Evolutionary conservation across 2,329 filamentous ascomycete genomes (phyloP), one percentile per base, ranked within the genome.

Genomic region (Ophiobolus disseminans): DNA sequence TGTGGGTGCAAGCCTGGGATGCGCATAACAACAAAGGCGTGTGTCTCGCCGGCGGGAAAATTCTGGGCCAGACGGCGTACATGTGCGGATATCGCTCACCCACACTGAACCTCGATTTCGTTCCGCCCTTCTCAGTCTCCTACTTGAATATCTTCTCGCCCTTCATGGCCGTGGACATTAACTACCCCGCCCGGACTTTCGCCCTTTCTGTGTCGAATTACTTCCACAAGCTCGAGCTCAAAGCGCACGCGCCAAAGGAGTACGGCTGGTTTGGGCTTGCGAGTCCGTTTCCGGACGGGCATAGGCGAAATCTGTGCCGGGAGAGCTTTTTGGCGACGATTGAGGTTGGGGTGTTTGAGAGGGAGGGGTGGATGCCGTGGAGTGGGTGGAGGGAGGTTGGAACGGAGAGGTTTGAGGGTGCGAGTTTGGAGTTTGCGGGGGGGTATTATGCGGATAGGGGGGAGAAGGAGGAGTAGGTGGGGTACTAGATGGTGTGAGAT

Each of bases 351-450:
- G 62, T 79, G 1, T 78, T 62, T 35, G 62, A 75, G 57, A 70
- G 72, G 55, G 57, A 63, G 5, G 73, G 72, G 22, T 63, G 63
- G 61, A 57, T 61, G 62, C 68, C 70, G 3, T 63, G 62, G 21
- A 57, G 61, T 45, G 46, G 22, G 19, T 80, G 78, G 78, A 65
- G 60, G 40, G 52, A 74, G 50, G 55, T 77, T 0, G 63, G 66
- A 39, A 68, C 65, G 48, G 75, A 77, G 38, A 59, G 43, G 32
- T 80, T 79, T 52, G 70, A 76, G 38, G 61, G 66, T 9, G 75
- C 68, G 20, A 77, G 77, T 62, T 48, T 81, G 46, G 78, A 81
- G 51, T 81, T 80, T 68, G 78, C 78, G 0, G 78, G 76, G 0
- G 75, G 62, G 1, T 80, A 77, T 55, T 80, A 78, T 64, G 72